Conservation (phyloP, 2,329 filamentous ascomycete species). For the Colletotrichum sp. region DNA sequence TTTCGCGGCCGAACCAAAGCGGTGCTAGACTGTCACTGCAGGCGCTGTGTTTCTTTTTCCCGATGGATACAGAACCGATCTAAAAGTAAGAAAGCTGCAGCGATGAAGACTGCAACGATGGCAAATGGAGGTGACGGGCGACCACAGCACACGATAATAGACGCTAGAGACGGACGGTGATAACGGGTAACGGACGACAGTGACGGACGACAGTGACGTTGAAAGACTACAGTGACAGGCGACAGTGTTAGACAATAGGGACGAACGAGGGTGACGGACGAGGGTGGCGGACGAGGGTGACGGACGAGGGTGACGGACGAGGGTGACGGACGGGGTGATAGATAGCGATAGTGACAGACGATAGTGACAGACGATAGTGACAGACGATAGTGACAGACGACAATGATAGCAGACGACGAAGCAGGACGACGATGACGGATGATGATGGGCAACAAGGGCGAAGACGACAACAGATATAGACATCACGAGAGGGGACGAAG, state of each 20-base stretch:
- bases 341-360: neutral
- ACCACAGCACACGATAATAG: neutral
- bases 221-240: neutral
- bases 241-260: no score
- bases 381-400: neutral
- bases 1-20: neutral
- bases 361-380: no score
- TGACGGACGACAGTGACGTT: neutral
- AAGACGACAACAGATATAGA: neutral
- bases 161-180: neutral
- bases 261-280: neutral
- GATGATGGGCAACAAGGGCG: neutral
- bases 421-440: neutral
- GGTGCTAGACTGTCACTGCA: neutral
- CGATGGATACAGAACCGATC: neutral
- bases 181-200: neutral
- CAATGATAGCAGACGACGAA: neutral
- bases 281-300: neutral
- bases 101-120: neutral
- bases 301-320: neutral
- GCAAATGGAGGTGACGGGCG: neutral
- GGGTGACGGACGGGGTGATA: no score
- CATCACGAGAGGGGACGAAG: neutral
- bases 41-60: neutral
- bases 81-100: neutral